Conservation (phyloP, 495 filamentous ascomycete genomes). For the Aspergillus biplanus region DNA sequence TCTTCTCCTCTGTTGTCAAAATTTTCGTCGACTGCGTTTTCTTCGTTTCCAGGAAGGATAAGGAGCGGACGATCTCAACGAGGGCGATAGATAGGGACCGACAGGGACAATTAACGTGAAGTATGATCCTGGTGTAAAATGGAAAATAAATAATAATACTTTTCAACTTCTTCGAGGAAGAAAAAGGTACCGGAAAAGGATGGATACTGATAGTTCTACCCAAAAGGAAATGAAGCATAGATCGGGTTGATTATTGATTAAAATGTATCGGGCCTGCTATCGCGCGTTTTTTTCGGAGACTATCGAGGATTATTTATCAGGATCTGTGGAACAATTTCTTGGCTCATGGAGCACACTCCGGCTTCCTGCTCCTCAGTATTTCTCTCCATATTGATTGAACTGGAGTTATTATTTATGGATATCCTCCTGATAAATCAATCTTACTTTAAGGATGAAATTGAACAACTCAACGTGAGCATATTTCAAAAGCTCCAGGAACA, state of each 20-base stretch:
- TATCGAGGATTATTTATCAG: conserved; percentile 24
- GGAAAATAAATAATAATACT: neutral
- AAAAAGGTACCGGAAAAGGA: neutral
- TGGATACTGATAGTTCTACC: conserved; percentile 5
- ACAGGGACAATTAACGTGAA: conserved; percentile 1
- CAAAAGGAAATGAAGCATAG: conserved; percentile 13
- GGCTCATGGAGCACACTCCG: conserved; percentile 7
- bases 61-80: conserved; percentile 26
- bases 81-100: conserved; percentile 14
- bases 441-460: no score
- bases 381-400: no score
- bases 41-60: conserved; percentile 13
- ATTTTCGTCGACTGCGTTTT: conserved; percentile 5
- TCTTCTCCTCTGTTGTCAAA: conserved; percentile 3
- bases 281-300: conserved; percentile 16
- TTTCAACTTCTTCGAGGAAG: neutral
- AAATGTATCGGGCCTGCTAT: conserved; percentile 15
- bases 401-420: no score
- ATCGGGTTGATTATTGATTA: conserved; percentile 15
- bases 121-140: neutral
- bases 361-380: no score
- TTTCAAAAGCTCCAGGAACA: no score
- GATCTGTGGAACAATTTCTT: conserved; percentile 17
- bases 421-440: no score
- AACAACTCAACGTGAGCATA: no score